Evolutionary conservation across 2,329 filamentous ascomycete genomes (phyloP).

Genomic region (Chaetomiaceae sp.): DNA sequence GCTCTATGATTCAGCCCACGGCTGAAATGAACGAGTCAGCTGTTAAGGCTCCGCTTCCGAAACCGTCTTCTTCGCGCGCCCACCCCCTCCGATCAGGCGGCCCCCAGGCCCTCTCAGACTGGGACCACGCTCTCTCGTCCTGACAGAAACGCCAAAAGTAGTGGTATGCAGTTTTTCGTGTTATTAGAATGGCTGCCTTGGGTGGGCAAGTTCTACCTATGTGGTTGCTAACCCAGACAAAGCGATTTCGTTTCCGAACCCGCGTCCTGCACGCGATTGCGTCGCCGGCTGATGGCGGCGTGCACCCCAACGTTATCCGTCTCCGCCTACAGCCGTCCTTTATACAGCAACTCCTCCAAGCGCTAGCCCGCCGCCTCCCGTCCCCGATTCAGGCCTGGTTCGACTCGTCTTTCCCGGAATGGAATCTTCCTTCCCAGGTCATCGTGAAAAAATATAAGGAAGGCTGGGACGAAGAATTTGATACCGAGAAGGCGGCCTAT

Average conservation of each 20-base stretch:
- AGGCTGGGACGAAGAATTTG: constrained; percentile 12
- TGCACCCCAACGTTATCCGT: neutral
- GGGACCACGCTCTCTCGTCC: neutral
- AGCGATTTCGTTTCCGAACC: constrained; percentile 1
- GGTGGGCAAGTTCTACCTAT: too few relatives aligned
- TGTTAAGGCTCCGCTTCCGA: too few relatives aligned
- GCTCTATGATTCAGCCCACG: too few relatives aligned
- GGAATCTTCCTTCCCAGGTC: neutral
- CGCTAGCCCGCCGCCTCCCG: neutral
- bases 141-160: too few relatives aligned
- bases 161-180: neutral
- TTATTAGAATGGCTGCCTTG: too few relatives aligned
- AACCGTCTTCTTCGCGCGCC: neutral
- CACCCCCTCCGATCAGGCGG: neutral
- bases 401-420: neutral
- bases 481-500: constrained; percentile 1
- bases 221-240: neutral
- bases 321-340: neutral
- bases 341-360: neutral
- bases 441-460: constrained; percentile 5
- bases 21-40: too few relatives aligned
- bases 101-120: neutral
- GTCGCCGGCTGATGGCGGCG: neutral
- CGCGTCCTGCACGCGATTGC: neutral
- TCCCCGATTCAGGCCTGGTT: neutral